These are phyloP conservation scores for Paxillus involutus DNA, from an alignment of 768 basidiomycete species.

Conservation along the genomic window DNA sequence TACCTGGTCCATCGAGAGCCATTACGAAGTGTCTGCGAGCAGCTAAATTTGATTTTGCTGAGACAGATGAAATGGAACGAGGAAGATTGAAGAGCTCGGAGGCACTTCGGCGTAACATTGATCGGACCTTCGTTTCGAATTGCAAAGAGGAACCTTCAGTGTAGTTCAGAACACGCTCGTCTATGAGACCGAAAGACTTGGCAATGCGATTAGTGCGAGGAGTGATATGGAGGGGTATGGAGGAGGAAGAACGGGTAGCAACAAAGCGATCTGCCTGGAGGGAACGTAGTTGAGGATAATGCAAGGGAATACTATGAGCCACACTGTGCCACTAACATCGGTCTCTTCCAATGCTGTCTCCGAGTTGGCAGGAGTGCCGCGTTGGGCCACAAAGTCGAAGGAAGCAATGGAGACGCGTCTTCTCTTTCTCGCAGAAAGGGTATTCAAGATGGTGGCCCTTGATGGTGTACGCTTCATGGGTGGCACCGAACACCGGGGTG, in stretches of 20 bases:
- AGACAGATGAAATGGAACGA: constrained; percentile 36
- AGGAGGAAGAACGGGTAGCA: constrained; percentile 46
- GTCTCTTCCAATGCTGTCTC: constrained; percentile 25
- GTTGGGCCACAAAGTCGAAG: constrained; percentile 36
- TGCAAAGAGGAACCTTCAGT: constrained; percentile 36
- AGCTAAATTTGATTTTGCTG: constrained; percentile 58
- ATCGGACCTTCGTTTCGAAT: constrained; percentile 41
- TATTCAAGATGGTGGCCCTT: constrained; percentile 37
- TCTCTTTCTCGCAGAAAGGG: constrained; percentile 41
- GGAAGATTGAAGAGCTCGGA: constrained; percentile 47
- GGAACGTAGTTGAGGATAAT: not conserved
- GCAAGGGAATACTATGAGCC: not conserved
- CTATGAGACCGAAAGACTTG: constrained; percentile 57
- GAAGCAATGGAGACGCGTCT: constrained; percentile 42
- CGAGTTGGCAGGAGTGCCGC: constrained; percentile 17
- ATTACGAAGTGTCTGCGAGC: constrained; percentile 53
- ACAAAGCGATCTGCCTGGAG: constrained; percentile 63
- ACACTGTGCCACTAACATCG: constrained; percentile 23
- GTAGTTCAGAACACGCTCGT: constrained; percentile 55
- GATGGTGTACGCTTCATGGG: constrained; percentile 38
- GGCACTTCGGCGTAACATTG: constrained; percentile 51
- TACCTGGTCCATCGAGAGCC: constrained; percentile 65
- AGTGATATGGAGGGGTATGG: constrained; percentile 58
- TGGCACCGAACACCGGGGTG: constrained; percentile 28
- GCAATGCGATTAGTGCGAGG: constrained; percentile 70